Evolutionary conservation across 306 rosid species (phyloP), one percentile per base, ranked within the genome.

Genomic region (Prinsepia uniflora): DNA sequence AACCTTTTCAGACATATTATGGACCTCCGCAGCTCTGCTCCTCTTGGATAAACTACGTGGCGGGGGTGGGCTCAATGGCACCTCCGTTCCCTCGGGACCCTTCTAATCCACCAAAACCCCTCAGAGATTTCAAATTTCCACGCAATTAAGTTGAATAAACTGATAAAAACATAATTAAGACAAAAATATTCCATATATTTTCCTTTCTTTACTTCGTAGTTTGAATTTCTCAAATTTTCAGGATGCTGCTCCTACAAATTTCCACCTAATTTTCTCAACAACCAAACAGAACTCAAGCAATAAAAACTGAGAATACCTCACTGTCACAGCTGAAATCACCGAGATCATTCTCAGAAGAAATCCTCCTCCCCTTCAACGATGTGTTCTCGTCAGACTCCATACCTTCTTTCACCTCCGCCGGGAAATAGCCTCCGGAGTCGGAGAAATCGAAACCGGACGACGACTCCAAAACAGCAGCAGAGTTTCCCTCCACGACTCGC

Each of bases 1-100:
- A 71, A 93, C 98, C 97, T 90, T 94, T 79, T 94, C 98, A 52
- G 98, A 87, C 82, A 90, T 72, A 80, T 94, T 94, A 87, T 94
- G 98, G 15, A 93, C 92, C 78, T 90, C 98, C 6, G 96, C 96
- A 63, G 91, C 95, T 88, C 98, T 85, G 76, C 90, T 86, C 65
- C 98, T 80, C 81, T 92, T 92, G 14, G 93, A 92, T 5, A 83
- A 88, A 84, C 79, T 80, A 41, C 92, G 86, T 72, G 81, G 72
- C 73, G 75, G 85, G 45, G 73, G 83, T 47, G 81, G 44, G 58
- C 82, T 82, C 45, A 80, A 83, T 12, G 81, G 86, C 71, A 70
- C 56, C 74, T 84, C 86, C 3, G 89, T 77, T 54, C 19, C 81
- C 52, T 84, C 97, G 18, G 45, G 78, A 75, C 81, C 88, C 88